Evolutionary conservation across 129 eudicot genomes (phyloP).

Genomic region (Centaurea solstitialis): DNA sequence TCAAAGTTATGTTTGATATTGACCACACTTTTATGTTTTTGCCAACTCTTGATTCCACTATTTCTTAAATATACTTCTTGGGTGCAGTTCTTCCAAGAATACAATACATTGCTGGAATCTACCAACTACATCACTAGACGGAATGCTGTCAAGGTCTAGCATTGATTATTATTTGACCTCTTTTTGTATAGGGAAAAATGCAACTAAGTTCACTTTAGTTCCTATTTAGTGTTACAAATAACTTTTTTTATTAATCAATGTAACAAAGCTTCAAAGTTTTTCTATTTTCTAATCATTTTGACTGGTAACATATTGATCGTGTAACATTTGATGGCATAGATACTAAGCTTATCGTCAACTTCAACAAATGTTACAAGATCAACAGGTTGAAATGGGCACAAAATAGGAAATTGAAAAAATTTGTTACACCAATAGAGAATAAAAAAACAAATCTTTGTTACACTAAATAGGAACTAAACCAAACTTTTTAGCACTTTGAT

Average conservation of each 20-base stretch:
- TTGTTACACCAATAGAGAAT: background rate
- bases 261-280: background rate
- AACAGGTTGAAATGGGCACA: background rate
- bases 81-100: constrained; percentile 60
- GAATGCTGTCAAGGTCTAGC: constrained; percentile 71
- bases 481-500: background rate
- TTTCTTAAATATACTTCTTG: background rate
- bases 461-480: background rate
- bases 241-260: background rate
- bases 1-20: background rate
- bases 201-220: background rate
- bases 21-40: background rate
- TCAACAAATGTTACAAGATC: background rate
- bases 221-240: background rate
- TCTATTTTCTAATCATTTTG: background rate
- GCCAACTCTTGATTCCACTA: background rate
- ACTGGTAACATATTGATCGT: background rate
- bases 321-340: background rate
- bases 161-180: background rate
- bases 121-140: constrained; percentile 71
- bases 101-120: constrained; percentile 64
- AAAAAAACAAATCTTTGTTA: background rate
- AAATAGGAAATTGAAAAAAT: background rate
- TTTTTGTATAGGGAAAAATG: background rate
- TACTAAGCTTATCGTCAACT: background rate